phyloP scores from a whole-genome alignment of 768 basidiomycete genomes.

The Amanita jacksonii region DNA sequence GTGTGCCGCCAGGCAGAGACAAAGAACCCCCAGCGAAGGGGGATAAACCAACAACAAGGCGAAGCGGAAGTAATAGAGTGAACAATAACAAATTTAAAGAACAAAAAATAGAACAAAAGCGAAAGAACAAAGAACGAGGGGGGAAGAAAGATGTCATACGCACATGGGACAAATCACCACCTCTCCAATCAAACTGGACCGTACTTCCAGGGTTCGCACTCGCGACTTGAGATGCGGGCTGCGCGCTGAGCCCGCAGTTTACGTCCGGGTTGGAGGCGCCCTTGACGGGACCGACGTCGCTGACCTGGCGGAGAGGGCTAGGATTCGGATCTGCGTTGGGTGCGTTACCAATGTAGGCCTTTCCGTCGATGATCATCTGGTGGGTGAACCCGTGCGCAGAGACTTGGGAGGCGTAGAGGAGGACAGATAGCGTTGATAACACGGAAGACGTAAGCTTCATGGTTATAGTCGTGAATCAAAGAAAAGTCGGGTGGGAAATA shows the following conservation, averaged over 20 bases:
- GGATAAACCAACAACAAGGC: too few species aligned
- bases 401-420: constrained; percentile 26
- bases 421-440: too few species aligned
- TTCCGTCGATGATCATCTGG: constrained; percentile 29
- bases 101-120: too few species aligned
- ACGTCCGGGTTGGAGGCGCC: constrained; percentile 31
- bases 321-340: constrained; percentile 19
- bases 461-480: too few species aligned
- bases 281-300: constrained; percentile 28
- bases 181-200: constrained; percentile 34
- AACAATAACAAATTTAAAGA: too few species aligned
- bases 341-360: constrained; percentile 26
- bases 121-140: neutral
- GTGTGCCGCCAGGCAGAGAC: too few species aligned
- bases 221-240: constrained; percentile 32
- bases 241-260: constrained; percentile 37
- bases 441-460: too few species aligned
- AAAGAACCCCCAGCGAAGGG: too few species aligned
- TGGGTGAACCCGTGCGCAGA: constrained; percentile 37
- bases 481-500: too few species aligned
- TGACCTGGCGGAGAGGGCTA: constrained; percentile 28
- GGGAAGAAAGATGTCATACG: constrained; percentile 10
- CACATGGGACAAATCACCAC: constrained; percentile 17
- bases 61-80: too few species aligned
- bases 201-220: constrained; percentile 36